A percentile compares a stretch with the other conserved stretches of the same genome.
Conservation (phyloP, 495 filamentous ascomycete genomes). For the Tuber microsphaerosporum region DNA sequence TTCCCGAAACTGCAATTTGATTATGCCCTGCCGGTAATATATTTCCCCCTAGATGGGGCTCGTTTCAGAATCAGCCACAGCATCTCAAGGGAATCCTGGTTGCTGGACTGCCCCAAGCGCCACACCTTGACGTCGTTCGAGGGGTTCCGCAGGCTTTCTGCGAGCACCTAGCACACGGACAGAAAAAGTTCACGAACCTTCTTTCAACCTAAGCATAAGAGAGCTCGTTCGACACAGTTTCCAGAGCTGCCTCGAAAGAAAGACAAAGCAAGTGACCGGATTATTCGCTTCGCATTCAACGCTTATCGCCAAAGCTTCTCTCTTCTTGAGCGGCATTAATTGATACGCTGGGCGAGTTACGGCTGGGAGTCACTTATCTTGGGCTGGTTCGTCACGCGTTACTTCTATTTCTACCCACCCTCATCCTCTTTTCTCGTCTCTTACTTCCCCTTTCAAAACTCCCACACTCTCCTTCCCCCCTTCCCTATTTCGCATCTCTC, state of each 20-base stretch:
- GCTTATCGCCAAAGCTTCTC: neutral
- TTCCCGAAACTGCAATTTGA: neutral
- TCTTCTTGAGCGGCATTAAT: neutral
- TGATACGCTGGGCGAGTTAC: neutral
- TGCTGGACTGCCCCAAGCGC: neutral
- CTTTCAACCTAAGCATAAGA: neutral
- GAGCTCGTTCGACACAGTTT: neutral
- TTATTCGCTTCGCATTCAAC: neutral
- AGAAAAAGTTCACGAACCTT: neutral
- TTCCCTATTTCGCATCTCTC: neutral
- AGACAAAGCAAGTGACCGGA: neutral
- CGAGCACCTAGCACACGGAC: neutral
- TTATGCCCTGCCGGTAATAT: neutral
- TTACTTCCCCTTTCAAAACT: neutral
- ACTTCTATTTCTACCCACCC: neutral
- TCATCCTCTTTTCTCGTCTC: neutral
- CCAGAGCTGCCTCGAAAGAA: neutral
- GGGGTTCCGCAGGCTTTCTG: neutral
- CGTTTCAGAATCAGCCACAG: neutral
- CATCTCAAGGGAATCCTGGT: neutral
- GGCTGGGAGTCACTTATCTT: neutral
- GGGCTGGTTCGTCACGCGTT: neutral
- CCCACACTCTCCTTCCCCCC: neutral
- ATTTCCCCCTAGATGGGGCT: neutral
- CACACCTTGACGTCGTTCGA: constrained; percentile 3